Percentiles rank a stretch among this genome's conserved stretches.
These are phyloP conservation scores for Dothidotthia symphoricarpi DNA, from an alignment of 2,329 filamentous ascomycete genomes.

Conservation along the genomic window DNA sequence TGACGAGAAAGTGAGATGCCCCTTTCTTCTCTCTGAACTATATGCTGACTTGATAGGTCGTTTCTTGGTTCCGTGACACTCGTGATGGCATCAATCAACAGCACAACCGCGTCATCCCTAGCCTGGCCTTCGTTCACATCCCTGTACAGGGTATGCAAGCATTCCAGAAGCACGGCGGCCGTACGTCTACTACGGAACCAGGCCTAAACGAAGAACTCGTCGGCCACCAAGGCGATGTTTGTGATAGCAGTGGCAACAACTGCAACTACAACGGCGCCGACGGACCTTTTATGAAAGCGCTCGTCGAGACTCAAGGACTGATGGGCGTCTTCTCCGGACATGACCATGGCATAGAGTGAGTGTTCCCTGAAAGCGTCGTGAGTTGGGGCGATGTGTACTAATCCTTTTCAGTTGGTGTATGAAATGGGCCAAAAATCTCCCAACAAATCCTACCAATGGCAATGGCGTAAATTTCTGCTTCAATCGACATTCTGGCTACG, in stretches of 20 bases:
- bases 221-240: conserved; percentile 22
- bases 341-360: conserved; percentile 52
- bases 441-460: conserved; percentile 39
- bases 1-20: conserved; percentile 18
- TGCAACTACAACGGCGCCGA: conserved; percentile 52
- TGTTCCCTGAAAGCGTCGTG: too few species aligned
- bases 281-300: conserved; percentile 60
- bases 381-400: too few species aligned
- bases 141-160: conserved; percentile 32
- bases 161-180: conserved; percentile 50
- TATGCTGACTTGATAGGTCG: conserved; percentile 19
- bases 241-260: conserved; percentile 11
- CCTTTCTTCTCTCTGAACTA: not conserved
- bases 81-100: conserved; percentile 15
- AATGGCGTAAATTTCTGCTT: conserved; percentile 55
- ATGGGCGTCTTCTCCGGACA: conserved; percentile 60
- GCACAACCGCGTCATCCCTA: conserved; percentile 46
- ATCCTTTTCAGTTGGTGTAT: conserved; percentile 37
- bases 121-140: conserved; percentile 58
- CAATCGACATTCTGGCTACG: conserved; percentile 67
- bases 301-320: conserved; percentile 54
- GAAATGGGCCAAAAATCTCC: conserved; percentile 38
- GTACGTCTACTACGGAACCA: conserved; percentile 45
- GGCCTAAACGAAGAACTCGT: conserved; percentile 39
- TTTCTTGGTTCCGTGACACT: conserved; percentile 27